phyloP scores from a whole-genome alignment of 2,329 filamentous ascomycete genomes.

The Sarocladiaceae sp. region DNA sequence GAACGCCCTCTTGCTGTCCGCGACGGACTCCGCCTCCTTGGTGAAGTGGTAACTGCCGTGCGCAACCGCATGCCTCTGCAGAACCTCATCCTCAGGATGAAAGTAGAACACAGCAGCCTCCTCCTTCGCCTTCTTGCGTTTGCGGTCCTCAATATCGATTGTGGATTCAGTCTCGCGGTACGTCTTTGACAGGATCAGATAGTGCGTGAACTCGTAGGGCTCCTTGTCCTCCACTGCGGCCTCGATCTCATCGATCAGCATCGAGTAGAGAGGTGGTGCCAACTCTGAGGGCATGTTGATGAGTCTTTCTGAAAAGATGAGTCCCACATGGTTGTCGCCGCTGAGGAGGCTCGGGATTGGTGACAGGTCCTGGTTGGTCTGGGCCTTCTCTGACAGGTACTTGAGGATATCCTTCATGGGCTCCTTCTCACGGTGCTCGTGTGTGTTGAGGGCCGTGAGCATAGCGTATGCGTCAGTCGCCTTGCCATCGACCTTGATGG shows the following conservation, averaged over 20 bases:
- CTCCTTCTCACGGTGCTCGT: conserved; percentile 69
- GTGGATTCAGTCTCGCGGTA: conserved; percentile 83
- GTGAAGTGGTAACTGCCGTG: conserved; percentile 70
- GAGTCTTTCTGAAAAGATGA: conserved; percentile 85
- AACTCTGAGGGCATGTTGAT: conserved; percentile 97
- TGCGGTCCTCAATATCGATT: conserved; percentile 56
- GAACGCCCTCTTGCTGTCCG: conserved; percentile 91
- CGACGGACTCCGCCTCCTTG: conserved; percentile 71
- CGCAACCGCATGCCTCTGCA: conserved; percentile 69
- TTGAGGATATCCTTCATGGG: conserved; percentile 62
- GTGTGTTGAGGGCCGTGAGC: conserved; percentile 78
- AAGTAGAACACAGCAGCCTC: conserved; percentile 73
- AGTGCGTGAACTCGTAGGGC: conserved; percentile 89
- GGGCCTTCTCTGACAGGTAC: conserved; percentile 60
- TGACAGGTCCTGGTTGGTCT: conserved; percentile 48
- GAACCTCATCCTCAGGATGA: conserved; percentile 89
- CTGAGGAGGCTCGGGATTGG: conserved; percentile 51
- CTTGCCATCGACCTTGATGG: conserved; percentile 94
- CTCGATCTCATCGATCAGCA: conserved; percentile 86
- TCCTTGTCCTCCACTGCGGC: conserved; percentile 86
- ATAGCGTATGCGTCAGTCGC: conserved; percentile 90
- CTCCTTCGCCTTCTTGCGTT: conserved; percentile 56
- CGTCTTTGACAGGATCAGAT: conserved; percentile 85
- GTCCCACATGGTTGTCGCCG: conserved; percentile 58
- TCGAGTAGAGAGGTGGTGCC: conserved; percentile 86